A percentile compares a stretch with the other conserved stretches of the same genome.
phyloP scores from a whole-genome alignment of 192 early-diverging fungal species.

The Podila epigama region DNA sequence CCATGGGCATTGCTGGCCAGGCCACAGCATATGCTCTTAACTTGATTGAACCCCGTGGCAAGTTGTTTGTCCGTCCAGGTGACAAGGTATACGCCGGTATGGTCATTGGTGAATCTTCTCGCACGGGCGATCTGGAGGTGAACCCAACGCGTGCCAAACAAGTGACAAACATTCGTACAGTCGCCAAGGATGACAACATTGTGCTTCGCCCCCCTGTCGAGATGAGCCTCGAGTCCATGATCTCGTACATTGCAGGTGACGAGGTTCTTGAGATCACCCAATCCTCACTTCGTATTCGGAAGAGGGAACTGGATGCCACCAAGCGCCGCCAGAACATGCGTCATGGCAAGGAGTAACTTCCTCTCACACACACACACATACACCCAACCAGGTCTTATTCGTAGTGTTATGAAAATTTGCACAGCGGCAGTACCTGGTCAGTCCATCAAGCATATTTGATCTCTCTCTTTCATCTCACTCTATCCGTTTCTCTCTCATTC shows the following conservation, averaged over 20 bases:
- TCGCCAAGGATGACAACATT: slow-evolving; percentile 81
- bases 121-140: slow-evolving; percentile 81
- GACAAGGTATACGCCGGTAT: slow-evolving; percentile 85
- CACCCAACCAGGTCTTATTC: background rate
- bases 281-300: slow-evolving; percentile 74
- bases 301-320: slow-evolving; percentile 72
- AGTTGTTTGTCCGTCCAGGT: slow-evolving; percentile 77
- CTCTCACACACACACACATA: background rate
- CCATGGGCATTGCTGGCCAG: slow-evolving; percentile 65
- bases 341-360: slow-evolving; percentile 16
- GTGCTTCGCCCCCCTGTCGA: slow-evolving; percentile 71
- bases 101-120: slow-evolving; percentile 85
- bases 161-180: slow-evolving; percentile 80
- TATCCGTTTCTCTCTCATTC: background rate
- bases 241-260: slow-evolving; percentile 81
- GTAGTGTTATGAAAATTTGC: background rate
- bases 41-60: slow-evolving; percentile 79
- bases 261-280: slow-evolving; percentile 90
- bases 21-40: slow-evolving; percentile 79
- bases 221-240: slow-evolving; percentile 76
- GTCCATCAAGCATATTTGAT: slow-evolving; percentile 4
- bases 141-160: slow-evolving; percentile 87
- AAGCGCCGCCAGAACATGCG: slow-evolving; percentile 57
- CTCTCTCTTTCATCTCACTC: no score
- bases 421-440: background rate